Evolutionary conservation across 441 rosid species (phyloP), one percentile per base, ranked within the genome.

Genomic region (Erodium trifolium): DNA sequence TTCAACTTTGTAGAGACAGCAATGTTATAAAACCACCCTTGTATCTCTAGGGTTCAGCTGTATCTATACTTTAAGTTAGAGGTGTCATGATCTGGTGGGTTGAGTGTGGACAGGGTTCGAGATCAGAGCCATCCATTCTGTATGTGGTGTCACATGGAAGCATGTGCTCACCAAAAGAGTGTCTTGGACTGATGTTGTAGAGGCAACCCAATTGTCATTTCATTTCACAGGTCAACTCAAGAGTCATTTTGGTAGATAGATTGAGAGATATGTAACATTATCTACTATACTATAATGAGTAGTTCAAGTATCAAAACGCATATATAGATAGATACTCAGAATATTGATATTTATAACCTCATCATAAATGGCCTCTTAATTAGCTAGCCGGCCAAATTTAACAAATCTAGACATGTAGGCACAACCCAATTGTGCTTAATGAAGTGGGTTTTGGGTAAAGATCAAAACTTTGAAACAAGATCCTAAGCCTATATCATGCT

Each of bases 151-250:
- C 93, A 91, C 92, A 82, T 88, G 97, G 73, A 62, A 29, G 78
- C 97, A 88, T 80, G 92, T 91, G 97, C 73, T 65, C 3, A 68
- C 76, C 82, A 84, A 80, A 84, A 76, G 82, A 80, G 84, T 79
- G 76, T 41, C 83, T 88, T 88, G 89, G 90, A 86, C 85, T 72
- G 79, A 68, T 73, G 78, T 76, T 66, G 82, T 9, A 71, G 68
- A 67, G 68, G 77, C 71, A 65, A 55, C 7, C 62, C 62, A 16
- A 55, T 55, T 55, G 62, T 17, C 23, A 55, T 55, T 55, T 70
- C 70, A 59, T 0, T 68, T 47, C 51, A 45, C 37, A 84, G 82
- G 90, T 86, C 88, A 81, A 85, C 86, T 72, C 71, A 70, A 11
- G 70, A 70, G 78, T 76, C 73, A 9, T 23, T 11, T 45, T 45